Base-by-base conservation (phyloP, 108 stramenopile genomes). In the Epithemia pelagica region DNA sequence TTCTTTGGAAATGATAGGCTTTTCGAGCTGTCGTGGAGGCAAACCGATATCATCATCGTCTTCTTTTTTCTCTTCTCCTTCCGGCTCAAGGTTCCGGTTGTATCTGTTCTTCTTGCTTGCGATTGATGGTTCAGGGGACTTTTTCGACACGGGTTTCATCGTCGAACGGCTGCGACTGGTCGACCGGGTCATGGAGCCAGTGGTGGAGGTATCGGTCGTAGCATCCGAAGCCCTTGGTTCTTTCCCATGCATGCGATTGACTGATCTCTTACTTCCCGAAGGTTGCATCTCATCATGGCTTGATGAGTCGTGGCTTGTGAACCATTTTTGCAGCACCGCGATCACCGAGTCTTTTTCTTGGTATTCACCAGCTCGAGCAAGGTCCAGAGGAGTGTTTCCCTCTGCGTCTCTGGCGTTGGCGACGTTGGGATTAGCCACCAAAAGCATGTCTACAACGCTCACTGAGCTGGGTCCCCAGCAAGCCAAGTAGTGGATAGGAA, bases 401-500 rank as follows among this genome's bases (percentile, higher is more conserved):
- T 92, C 88, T 31, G 73, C 76, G 59, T 87, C 84, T 30, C 73
- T 70, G 58, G 71, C 62, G 52, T 74, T 69, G 28, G 59, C 78
- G n/a, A 78, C 75, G 33, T 78, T 73, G n/a, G 82, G 81, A 55
- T 85, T 78, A 32, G 86, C 86, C 18, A 89, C 84, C 63, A 85
- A 59, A 20, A 92, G 69, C 84, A 92, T 85, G 52, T 92, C 91
- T 52, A 92, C 62, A 23, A 83, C 77, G 10, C 67, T 67, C n/a
- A 82, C 70, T 2, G 69, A 62, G 28, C 73, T 73, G 24, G 88
- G 88, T 30, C 91, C 91, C 87, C 87, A 92, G 64, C 85, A 86
- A 19, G 85, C 84, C 32, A 92, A 46, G 62, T 89, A 92, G 65
- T 92, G 91, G 62, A 92, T 72, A 3, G 91, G 88, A 32, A 92